Base-by-base conservation (phyloP, 2,329 filamentous ascomycete species). In the Gliomastix tumulicola region DNA sequence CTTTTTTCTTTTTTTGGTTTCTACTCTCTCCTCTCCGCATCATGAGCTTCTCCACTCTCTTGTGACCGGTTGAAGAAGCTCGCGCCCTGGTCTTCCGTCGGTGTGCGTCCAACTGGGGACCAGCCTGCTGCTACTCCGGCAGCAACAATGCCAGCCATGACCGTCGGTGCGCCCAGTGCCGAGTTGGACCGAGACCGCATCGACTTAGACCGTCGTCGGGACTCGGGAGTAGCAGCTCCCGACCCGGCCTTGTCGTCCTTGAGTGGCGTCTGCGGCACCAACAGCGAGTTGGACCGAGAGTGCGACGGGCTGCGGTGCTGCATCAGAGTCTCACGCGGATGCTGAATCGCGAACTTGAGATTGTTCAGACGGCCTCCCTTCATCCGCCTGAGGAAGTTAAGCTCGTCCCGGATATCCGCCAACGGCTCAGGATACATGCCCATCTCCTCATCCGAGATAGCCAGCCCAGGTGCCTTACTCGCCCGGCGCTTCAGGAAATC, bases 141-240 rank as follows among this genome's bases (percentile, higher is more conserved):
- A 8, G 84, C 85, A 34, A 89, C 77, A 40, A 89, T 82, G 42
- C 85, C 85, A n/a, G 84, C 82, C 84, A 88, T 88, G 42, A 88
- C 84, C 7, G 81, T 79, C 3, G 83, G 80, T 3, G 84, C 82
- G 10, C 80, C 84, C 10, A 89, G 69, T 3, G 82, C 82, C 20
- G 83, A 88, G 56, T 82, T 82, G 28, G 74, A 76, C 39, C 79
- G 65, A 38, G 78, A 79, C 41, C 79, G 68, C 48, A 68, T 82
- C 30, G 81, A 85, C 45, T 80, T 70, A 35, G 82, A 84, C 35
- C 83, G 75, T 38, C 69, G 74, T 34, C 83, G 67, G 38, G 76
- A 70, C 50, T 81, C 76, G 5, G 68, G 78, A 35, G 67, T 83
- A 49, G 54, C 72, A 56, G 50, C 72, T 49, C 54, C 66, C 6